Base-by-base conservation (phyloP, 225 moss, liverwort and hornwort species). In the Rhytidiadelphus loreus region DNA sequence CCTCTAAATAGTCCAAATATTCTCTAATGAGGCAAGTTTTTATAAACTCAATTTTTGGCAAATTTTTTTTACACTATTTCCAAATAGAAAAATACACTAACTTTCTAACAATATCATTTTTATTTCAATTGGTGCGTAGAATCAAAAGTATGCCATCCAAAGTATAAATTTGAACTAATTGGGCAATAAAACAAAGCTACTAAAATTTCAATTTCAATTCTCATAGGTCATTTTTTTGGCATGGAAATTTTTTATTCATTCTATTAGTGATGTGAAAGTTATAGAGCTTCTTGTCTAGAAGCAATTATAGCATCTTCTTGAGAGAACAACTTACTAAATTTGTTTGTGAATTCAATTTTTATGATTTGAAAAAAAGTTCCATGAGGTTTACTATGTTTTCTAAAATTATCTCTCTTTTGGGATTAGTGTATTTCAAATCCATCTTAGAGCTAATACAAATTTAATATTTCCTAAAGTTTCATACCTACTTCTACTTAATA, bases 91-190 rank as follows among this genome's bases (percentile, higher is more conserved):
- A 66, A 12, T 4, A 66, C 4, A n/a, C 2, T 23, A 13, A 8
- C 2, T 39, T 24, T 23, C 4, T 13, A 12, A 3, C 13, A 69
- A 24, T 69, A 69, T 2, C 6, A 24, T 39, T 39, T 24, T 39
- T 39, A 39, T 69, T 69, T 69, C 69, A 69, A 23, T 39, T 4
- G 13, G 1, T 69, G 1, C 6, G 0, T 0, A 0, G 5, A 3
- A 7, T 23, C 1, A 69, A 69, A n/a, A 69, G 13, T 12, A n/a
- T 68, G 7, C 23, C 23, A n/a, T 66, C 7, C 2, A 7, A n/a
- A n/a, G 12, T 7, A 22, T 7, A 25, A 41, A 26, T 8, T 71
- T 71, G 41, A 26, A 26, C 5, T 43, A 3, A 2, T 1, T 0
- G 2, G 8, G 8, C 5, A 43, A 5, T 13, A 15, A 70, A 43